Conservation (phyloP, 768 basidiomycete genomes). For the Crassisporium funariophilum region DNA sequence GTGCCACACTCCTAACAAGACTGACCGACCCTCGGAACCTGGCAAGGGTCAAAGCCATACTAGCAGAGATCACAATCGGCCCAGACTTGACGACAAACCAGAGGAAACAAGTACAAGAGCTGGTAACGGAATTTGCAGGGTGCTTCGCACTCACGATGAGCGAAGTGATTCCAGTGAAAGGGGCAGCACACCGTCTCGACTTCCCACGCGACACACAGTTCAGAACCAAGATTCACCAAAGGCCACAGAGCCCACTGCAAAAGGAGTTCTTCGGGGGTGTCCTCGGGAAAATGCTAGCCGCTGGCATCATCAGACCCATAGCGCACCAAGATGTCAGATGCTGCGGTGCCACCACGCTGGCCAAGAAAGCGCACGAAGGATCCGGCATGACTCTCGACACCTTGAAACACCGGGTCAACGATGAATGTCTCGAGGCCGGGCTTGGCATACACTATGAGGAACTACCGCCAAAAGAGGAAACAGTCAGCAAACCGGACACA, state of each 20-base stretch:
- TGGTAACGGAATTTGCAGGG: conserved; percentile 36
- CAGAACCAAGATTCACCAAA: conserved; percentile 28
- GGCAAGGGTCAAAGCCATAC: conserved; percentile 20
- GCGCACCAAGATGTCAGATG: conserved; percentile 34
- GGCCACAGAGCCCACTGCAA: conserved; percentile 31
- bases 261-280: conserved; percentile 26
- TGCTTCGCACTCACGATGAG: conserved; percentile 37
- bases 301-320: conserved; percentile 33
- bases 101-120: conserved; percentile 8
- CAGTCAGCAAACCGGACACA: not conserved
- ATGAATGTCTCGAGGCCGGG: conserved; percentile 30
- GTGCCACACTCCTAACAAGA: conserved; percentile 16
- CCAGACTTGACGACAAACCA: conserved; percentile 28
- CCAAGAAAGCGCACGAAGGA: conserved; percentile 35
- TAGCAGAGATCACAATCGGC: conserved; percentile 26
- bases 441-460: conserved; percentile 19
- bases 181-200: conserved; percentile 36
- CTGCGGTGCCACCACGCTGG: conserved; percentile 30
- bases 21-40: conserved; percentile 24
- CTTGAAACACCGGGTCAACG: conserved; percentile 35
- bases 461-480: conserved; percentile 15
- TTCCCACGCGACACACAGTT: conserved; percentile 27
- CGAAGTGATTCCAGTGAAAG: conserved; percentile 25
- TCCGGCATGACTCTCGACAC: conserved; percentile 31
- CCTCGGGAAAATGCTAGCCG: conserved; percentile 36